Base-by-base conservation (phyloP, 306 rosid genomes). In the Vigna reflexopilosa region DNA sequence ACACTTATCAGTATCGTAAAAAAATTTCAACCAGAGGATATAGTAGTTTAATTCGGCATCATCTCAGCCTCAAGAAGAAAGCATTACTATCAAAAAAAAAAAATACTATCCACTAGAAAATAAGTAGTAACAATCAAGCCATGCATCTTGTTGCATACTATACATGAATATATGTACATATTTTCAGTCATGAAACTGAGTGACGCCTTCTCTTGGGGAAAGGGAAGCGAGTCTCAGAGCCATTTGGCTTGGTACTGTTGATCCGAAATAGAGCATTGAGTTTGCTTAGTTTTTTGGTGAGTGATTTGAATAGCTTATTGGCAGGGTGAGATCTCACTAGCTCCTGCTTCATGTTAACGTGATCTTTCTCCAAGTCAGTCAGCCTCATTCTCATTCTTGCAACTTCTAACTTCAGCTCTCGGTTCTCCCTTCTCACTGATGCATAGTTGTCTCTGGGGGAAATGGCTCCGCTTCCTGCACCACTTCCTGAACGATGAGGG, bases 321-420 rank as follows among this genome's bases (percentile, higher is more conserved):
- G 97, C 98, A 65, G 98, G 97, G 57, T 87, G 93, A 2, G 96
- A 44, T 85, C 77, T 91, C 5, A 93, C 98, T 74, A 96, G 96
- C 85, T 91, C 98, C 32, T 96, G 99, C 82, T 93, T 96, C 94
- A 96, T 96, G 3, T 95, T 88, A 62, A 96, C 91, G 36, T 93
- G 99, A 24, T 96, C 99, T 66, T 93, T 96, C 83, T 96, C 99
- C 78, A 96, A 81, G 80, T 96, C 99, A 2, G 99, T 93, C 1
- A 96, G 87, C 80, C 99, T 88, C 99, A 96, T 96, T 86, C 99
- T 87, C 99, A 96, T 96, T 69, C 99, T 90, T 6, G 99, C 96
- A 6, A 96, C 99, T 78, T 96, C 99, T 9, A 96, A 97, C 87
- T 96, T 96, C 70, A 96, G 86, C 83, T 96, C 99, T 6, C 99